Evolutionary conservation across 2,329 filamentous ascomycete species (phyloP), one percentile per base, ranked within the genome.

Genomic region (Monosporascus sp.): DNA sequence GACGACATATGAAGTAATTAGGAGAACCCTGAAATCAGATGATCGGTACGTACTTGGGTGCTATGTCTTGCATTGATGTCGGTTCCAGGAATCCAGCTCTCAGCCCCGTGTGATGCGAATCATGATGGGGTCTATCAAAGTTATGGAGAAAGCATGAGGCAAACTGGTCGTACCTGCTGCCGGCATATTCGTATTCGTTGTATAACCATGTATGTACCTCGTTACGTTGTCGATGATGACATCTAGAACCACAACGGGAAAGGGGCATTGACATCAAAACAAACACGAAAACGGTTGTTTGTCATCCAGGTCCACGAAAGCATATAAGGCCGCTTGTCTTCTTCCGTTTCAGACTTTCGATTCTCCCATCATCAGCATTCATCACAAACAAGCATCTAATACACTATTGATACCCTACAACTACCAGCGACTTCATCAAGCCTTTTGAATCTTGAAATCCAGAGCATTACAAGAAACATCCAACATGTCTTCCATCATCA

Each of bases 401-500:
- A n/a, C 14, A 17, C 2, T 46, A 46, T 46, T 46, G 22, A 46
- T 46, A 46, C 24, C 43, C 20, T 20, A 43, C 15, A 35, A 35
- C 31, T 35, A 18, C 43, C 43, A 46, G 31, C 24, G n/a, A 46
- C 43, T n/a, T 46, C 20, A 31, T 25, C 43, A 41, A 31, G 5
- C 11, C 24, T 39, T 15, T 37, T 27, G 7, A 27, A 47, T 24
- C 9, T 47, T 18, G 15, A 17, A 9, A 18, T 22, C 18, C 46
- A 17, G 15, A 35, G 11, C 31, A 35, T 35, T 35, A 14, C 31
- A 35, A 35, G 9, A 35, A 35, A 11, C 11, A 2, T 35, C 4
- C 72, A 81, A 56, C 64, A 83, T 83, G 80, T 81, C 80, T 68
- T 69, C 70, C 60, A 70, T 83, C 63, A 68, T 82, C 65, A 77